Base-by-base conservation (phyloP, 495 filamentous ascomycete species). In the Cairneyella variabilis region DNA sequence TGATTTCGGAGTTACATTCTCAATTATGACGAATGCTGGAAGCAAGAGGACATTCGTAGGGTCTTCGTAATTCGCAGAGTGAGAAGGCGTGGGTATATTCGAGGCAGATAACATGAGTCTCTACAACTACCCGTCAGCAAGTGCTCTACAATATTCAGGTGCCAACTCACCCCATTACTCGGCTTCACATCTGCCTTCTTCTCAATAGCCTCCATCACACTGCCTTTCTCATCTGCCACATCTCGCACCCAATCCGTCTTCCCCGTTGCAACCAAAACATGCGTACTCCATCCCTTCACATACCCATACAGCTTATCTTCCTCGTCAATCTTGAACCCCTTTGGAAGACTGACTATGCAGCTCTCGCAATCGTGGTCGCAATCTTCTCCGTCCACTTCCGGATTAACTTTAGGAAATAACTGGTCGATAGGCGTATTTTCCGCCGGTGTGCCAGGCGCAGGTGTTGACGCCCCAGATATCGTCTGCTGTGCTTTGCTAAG, bases 191-290 rank as follows among this genome's bases (percentile, higher is more conserved):
- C 69, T 6, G 77, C 71, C 54, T 79, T 79, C 51, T 78, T 83
- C 5, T 59, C 53, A 63, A 97, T 81, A 7, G 91, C 95, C 71
- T 95, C 84, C 93, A 98, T 97, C 23, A 98, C 80, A 64, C 90
- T 96, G 1, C 91, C 95, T 68, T 83, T 80, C 72, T 97, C 93
- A 60, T 97, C 88, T 39, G 82, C 84, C 12, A 97, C 88, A 70
- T 96, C 86, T 42, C 88, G 71, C 59, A 91, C 84, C 93, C 93
- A 98, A 70, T 98, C 95, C 20, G 84, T 83, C 74, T 97, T 95
- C 36, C 91, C 90, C 1, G 93, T 98, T 10, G 92, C 93, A 16
- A 98, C 90, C 34, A 98, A 76, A 50, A 95, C 63, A 67, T 98
- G 93, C 16, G 89, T 92, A 47, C 82, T 82, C 86, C 90, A 98